phyloP scores from a whole-genome alignment of 805 yeast species.

The Huiozyma naganishii region DNA sequence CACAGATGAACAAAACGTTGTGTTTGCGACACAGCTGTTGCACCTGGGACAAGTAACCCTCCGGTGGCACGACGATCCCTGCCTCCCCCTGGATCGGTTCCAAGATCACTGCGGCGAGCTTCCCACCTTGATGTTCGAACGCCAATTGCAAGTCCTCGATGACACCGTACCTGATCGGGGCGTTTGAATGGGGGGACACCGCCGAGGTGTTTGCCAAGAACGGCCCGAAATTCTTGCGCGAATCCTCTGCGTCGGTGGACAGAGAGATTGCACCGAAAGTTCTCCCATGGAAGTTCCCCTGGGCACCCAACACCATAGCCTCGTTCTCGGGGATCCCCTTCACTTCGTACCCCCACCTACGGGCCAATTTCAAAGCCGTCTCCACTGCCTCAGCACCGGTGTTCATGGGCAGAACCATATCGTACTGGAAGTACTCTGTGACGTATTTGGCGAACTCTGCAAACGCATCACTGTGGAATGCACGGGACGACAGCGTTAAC shows the following conservation, averaged over 20 bases:
- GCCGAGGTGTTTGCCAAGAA: slow-evolving; percentile 80
- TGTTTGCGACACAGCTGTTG: slow-evolving; percentile 65
- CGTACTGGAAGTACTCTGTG: slow-evolving; percentile 83
- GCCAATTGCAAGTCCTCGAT: slow-evolving; percentile 82
- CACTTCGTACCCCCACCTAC: slow-evolving; percentile 92
- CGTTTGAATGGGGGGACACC: slow-evolving; percentile 61
- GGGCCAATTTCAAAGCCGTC: slow-evolving; percentile 84
- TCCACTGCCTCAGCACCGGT: slow-evolving; percentile 99
- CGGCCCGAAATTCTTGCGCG: slow-evolving; percentile 82
- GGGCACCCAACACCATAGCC: slow-evolving; percentile 81
- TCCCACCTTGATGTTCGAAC: slow-evolving; percentile 71
- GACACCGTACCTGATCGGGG: slow-evolving; percentile 64
- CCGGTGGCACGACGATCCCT: slow-evolving; percentile 90
- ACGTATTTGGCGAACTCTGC: slow-evolving; percentile 79
- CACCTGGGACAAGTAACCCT: slow-evolving; percentile 64
- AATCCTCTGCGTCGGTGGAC: slow-evolving; percentile 87
- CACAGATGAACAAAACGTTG: slow-evolving; percentile 85
- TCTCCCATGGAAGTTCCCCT: slow-evolving; percentile 92
- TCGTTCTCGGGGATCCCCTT: slow-evolving; percentile 76
- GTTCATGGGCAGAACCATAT: slow-evolving; percentile 93
- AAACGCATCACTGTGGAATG: slow-evolving; percentile 82
- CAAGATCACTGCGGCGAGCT: slow-evolving; percentile 79
- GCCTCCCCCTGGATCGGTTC: slow-evolving; percentile 99
- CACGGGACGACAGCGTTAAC: slow-evolving; percentile 82
- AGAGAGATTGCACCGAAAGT: slow-evolving; percentile 90